A percentile compares a stretch with the other conserved stretches of the same genome.
Conservation (phyloP, 306 rosid species). For the Acacia melanoxylon region DNA sequence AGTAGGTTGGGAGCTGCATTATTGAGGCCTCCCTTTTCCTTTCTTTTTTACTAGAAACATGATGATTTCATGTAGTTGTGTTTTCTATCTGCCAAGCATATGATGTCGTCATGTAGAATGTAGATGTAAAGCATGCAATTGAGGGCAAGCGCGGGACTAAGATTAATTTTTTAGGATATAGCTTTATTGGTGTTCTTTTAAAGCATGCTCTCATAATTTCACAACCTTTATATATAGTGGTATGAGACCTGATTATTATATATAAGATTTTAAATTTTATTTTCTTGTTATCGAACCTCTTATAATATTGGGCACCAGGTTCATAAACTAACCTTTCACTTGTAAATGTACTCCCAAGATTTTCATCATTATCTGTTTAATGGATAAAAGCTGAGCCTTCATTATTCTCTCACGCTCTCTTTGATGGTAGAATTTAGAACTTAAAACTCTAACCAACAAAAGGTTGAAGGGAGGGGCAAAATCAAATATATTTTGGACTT, state of each 20-base stretch:
- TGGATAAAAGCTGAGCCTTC: background rate
- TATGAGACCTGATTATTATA: background rate
- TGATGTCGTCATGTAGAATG: background rate
- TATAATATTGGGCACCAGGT: background rate
- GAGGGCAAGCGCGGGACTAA: background rate
- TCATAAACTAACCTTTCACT: background rate
- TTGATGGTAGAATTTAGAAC: background rate
- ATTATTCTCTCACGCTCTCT: background rate
- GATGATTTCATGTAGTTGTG: background rate
- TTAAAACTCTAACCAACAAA: background rate
- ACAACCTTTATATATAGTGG: background rate
- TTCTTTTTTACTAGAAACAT: background rate
- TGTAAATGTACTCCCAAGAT: background rate
- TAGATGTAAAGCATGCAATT: background rate
- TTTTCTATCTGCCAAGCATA: background rate
- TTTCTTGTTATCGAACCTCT: background rate
- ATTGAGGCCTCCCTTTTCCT: background rate
- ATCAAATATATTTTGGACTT: background rate
- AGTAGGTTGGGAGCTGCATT: background rate
- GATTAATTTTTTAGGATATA: background rate
- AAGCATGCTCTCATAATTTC: background rate
- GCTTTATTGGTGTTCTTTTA: background rate
- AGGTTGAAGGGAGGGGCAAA: background rate
- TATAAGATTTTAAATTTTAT: background rate
- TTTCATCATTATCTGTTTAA: background rate